Evolutionary conservation across 1,139 yeast species (phyloP), one percentile per base, ranked within the genome.

Genomic region (Torulaspora pretoriensis): DNA sequence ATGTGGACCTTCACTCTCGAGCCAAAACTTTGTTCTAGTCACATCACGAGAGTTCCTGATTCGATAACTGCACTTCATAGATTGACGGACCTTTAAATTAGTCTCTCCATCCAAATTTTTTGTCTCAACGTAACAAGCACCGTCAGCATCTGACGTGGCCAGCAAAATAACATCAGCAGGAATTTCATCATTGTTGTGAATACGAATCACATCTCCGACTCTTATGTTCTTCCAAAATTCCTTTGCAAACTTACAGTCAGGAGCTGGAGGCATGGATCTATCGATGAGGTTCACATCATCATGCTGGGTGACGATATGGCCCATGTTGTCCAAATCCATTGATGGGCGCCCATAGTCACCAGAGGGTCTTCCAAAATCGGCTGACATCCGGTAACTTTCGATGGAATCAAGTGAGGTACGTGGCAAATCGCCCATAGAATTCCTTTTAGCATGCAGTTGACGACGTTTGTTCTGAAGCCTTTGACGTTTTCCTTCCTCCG

Each of bases 101-200:
- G 97, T 88, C 68, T 92, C 98, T 64, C 98, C 98, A 67, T 92
- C 97, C 57, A 92, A 74, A 64, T 92, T 92, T 60, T 89, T 90
- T 1, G 98, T 92, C 66, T 92, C 97, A 34, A 90, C 81, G 60
- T 83, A 90, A 68, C 97, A 90, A 37, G 83, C 89, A 34, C 96
- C 96, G 61, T 92, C 97, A 1, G 75, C 65, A 62, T 90, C 97
- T 0, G 95, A 83, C 0, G 96, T 81, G 2, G 96, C 78, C 35
- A 92, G 61, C 25, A 90, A 69, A 13, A 88, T 74, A 29, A 90
- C 67, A 69, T 92, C 98, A 8, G 97, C 97, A 2, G 98, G 98
- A 23, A 92, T 80, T 67, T 88, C 95, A 64, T 90, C 97, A 63
- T 92, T 84, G 50, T 83, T 83, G 56, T 87, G 78, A 16, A 92